These are phyloP conservation scores for Myochromella boudieri DNA, from an alignment of 768 basidiomycete species.

Conservation along the genomic window DNA sequence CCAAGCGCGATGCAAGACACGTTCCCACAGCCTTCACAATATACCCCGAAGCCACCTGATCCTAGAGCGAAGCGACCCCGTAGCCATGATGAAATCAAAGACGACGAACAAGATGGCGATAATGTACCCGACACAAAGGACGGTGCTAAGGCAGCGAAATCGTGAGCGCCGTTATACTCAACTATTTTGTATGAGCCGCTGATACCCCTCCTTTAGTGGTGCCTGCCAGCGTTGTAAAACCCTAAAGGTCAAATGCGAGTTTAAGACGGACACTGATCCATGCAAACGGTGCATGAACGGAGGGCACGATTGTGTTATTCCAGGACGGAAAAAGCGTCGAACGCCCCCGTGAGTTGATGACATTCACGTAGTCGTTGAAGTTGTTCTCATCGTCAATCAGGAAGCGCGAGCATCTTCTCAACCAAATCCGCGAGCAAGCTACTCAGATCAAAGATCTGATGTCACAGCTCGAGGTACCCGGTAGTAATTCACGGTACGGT, in stretches of 20 bases:
- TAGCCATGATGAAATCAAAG: constrained; percentile 27
- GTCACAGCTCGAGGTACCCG: constrained; percentile 58
- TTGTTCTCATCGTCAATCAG: constrained; percentile 30
- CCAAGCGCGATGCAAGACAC: constrained; percentile 26
- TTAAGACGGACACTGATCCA: constrained; percentile 66
- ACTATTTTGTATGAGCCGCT: background rate
- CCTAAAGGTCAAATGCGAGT: constrained; percentile 74
- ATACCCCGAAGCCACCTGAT: constrained; percentile 17
- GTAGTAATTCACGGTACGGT: constrained; percentile 23
- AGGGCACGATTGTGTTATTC: constrained; percentile 72
- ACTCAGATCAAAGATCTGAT: constrained; percentile 71
- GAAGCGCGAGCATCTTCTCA: constrained; percentile 79
- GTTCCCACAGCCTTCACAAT: constrained; percentile 24
- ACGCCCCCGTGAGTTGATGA: constrained; percentile 65
- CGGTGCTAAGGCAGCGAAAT: constrained; percentile 41
- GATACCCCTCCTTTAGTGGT: constrained; percentile 31
- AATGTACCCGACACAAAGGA: constrained; percentile 31
- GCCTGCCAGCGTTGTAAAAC: constrained; percentile 75
- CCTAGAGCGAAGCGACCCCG: constrained; percentile 39
- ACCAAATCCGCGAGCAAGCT: constrained; percentile 74
- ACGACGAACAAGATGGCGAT: constrained; percentile 38
- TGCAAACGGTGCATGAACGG: constrained; percentile 76
- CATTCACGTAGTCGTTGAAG: background rate
- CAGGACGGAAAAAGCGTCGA: constrained; percentile 81
- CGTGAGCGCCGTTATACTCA: constrained; percentile 30